Conservation (phyloP, 2,329 filamentous ascomycete genomes). For the Sporothrix brasiliensis region DNA sequence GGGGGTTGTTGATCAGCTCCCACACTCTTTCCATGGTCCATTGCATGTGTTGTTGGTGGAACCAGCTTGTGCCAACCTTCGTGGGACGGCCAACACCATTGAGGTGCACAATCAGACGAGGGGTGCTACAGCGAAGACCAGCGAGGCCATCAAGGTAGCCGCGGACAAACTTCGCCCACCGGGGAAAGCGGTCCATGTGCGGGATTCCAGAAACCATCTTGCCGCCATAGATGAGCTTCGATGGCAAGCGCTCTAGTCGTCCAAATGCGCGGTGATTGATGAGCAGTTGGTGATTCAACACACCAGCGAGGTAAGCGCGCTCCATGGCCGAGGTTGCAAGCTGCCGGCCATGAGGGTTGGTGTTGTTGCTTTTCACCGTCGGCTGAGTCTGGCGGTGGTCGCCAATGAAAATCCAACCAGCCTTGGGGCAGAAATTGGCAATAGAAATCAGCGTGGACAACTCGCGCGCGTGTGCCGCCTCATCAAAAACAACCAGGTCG, state of each 20-base stretch:
- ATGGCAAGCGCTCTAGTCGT: slow-evolving; percentile 47
- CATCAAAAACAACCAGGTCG: slow-evolving; percentile 83
- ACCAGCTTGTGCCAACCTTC: slow-evolving; percentile 44
- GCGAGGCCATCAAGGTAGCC: slow-evolving; percentile 35
- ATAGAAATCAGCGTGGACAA: slow-evolving; percentile 51
- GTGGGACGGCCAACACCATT: slow-evolving; percentile 33
- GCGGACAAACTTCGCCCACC: slow-evolving; percentile 33
- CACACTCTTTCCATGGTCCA: slow-evolving; percentile 45
- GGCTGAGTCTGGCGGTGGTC: slow-evolving; percentile 52
- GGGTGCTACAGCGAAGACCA: slow-evolving; percentile 39
- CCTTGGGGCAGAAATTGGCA: slow-evolving; percentile 48
- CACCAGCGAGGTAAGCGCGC: slow-evolving; percentile 37
- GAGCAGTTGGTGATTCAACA: slow-evolving; percentile 37
- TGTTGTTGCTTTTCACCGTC: slow-evolving; percentile 41
- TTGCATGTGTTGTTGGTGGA: slow-evolving; percentile 46
- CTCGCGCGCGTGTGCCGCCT: slow-evolving; percentile 56
- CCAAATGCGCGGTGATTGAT: slow-evolving; percentile 41
- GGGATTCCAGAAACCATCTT: slow-evolving; percentile 45
- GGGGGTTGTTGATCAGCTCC: slow-evolving; percentile 41
- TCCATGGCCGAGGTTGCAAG: slow-evolving; percentile 40
- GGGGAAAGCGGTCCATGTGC: slow-evolving; percentile 32
- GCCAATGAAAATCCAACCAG: slow-evolving; percentile 51
- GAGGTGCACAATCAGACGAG: slow-evolving; percentile 45
- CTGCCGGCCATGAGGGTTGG: slow-evolving; percentile 36
- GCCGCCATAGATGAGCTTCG: slow-evolving; percentile 48